Percentiles rank a stretch among this genome's conserved stretches.
These are phyloP conservation scores for Borealophlyctis nickersoniae DNA, from an alignment of 192 early-diverging fungal species.

Conservation along the genomic window DNA sequence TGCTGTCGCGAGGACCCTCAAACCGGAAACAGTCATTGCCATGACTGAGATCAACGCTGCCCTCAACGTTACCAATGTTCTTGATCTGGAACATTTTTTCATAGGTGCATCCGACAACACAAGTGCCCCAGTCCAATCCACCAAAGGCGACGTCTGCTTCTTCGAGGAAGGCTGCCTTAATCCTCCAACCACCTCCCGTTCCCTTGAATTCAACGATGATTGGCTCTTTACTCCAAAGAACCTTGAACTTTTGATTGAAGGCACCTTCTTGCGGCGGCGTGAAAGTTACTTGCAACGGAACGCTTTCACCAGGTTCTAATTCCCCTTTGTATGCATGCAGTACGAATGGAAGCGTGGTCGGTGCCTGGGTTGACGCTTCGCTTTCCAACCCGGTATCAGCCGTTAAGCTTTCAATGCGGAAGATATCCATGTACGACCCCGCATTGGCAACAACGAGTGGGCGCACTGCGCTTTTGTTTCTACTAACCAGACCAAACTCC, in stretches of 20 bases:
- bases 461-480: constrained; percentile 34
- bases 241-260: constrained; percentile 29
- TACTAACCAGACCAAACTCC: constrained; percentile 54
- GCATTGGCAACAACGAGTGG: constrained; percentile 45
- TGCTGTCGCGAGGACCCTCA: constrained; percentile 25
- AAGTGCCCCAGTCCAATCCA: constrained; percentile 49
- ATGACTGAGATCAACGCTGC: constrained; percentile 37
- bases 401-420: constrained; percentile 40
- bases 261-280: constrained; percentile 40
- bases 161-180: constrained; percentile 34
- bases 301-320: constrained; percentile 31
- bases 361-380: not conserved
- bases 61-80: constrained; percentile 52
- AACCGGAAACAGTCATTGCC: constrained; percentile 39
- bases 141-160: constrained; percentile 34
- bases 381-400: constrained; percentile 4
- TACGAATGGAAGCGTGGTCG: constrained; percentile 26
- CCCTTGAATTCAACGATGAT: constrained; percentile 39
- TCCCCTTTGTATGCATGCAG: constrained; percentile 32
- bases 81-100: constrained; percentile 39
- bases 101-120: constrained; percentile 43
- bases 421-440: constrained; percentile 48
- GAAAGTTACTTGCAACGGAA: constrained; percentile 42
- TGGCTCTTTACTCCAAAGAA: constrained; percentile 49
- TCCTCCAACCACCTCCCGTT: constrained; percentile 45